Percentiles rank a stretch among this genome's conserved stretches.
These are phyloP conservation scores for Brettanomyces custersianus DNA, from an alignment of 805 yeast species.

Conservation along the genomic window DNA sequence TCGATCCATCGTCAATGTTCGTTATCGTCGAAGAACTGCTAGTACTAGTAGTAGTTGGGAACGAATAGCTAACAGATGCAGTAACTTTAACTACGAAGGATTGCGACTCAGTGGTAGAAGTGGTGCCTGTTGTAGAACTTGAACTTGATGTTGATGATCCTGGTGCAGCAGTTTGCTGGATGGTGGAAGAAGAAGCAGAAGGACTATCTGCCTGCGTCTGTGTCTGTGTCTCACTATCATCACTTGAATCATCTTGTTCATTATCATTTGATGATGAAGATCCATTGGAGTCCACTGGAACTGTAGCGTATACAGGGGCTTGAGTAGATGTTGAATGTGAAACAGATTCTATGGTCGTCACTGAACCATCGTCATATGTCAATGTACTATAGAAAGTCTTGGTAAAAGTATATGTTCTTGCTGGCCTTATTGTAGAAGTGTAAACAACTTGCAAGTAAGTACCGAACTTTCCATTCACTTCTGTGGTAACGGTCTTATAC, in stretches of 20 bases:
- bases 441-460: constrained; percentile 16
- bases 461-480: constrained; percentile 11
- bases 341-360: constrained; percentile 5
- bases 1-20: constrained; percentile 5
- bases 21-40: constrained; percentile 2
- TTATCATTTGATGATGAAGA: constrained; percentile 10
- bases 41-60: constrained; percentile 5
- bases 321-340: constrained; percentile 2
- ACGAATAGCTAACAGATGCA: constrained; percentile 4
- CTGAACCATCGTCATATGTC: constrained; percentile 1
- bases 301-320: constrained; percentile 2
- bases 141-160: constrained; percentile 28
- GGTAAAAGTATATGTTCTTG: constrained; percentile 12
- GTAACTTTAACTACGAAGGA: constrained; percentile 4
- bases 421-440: constrained; percentile 21
- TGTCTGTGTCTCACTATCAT: constrained; percentile 4
- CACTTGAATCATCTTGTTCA: constrained; percentile 4
- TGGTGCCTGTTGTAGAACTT: constrained; percentile 6
- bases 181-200: constrained; percentile 28
- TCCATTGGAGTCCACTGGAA: constrained; percentile 4
- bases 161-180: constrained; percentile 28
- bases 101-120: constrained; percentile 8
- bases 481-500: constrained; percentile 13
- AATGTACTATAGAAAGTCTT: constrained; percentile 1
- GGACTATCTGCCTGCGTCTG: constrained; percentile 4